Percentiles rank a stretch among this genome's conserved stretches.
phyloP scores from a whole-genome alignment of 78 protist species.

The Anaeramoeba ignava region DNA sequence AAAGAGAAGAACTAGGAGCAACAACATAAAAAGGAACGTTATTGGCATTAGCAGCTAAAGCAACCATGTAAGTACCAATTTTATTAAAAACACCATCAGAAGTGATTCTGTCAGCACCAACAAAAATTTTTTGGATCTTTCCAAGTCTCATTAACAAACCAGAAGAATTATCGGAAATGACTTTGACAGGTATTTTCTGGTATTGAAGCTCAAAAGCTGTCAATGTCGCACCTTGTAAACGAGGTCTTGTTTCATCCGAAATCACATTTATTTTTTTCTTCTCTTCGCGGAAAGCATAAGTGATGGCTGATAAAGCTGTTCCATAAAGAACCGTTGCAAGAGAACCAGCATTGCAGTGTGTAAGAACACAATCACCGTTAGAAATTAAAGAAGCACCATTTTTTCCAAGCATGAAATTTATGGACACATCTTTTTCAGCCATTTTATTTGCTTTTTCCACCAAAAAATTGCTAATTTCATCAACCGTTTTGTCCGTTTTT shows the following conservation, averaged over 20 bases:
- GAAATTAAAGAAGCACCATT: constrained; percentile 31
- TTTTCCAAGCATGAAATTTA: constrained; percentile 27
- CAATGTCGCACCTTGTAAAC: constrained; percentile 51
- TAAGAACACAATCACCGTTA: constrained; percentile 34
- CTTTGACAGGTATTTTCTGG: constrained; percentile 38
- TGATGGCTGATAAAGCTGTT: constrained; percentile 48
- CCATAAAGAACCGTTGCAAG: constrained; percentile 44
- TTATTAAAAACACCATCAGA: constrained; percentile 52
- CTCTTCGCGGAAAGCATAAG: constrained; percentile 33
- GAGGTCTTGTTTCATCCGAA: constrained; percentile 49
- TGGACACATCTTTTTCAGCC: constrained; percentile 4
- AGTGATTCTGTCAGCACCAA: constrained; percentile 53
- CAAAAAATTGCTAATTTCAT: neutral
- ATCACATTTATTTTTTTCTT: constrained; percentile 49
- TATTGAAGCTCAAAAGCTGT: constrained; percentile 39
- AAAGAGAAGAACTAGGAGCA: constrained; percentile 47
- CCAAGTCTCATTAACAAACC: constrained; percentile 41
- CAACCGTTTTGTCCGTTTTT: neutral
- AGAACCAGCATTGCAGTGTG: constrained; percentile 54
- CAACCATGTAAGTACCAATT: constrained; percentile 50
- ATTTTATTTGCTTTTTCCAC: neutral
- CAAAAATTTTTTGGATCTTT: constrained; percentile 44
- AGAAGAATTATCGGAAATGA: constrained; percentile 51
- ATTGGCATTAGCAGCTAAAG: constrained; percentile 30
- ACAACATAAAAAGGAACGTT: constrained; percentile 43